Percentiles rank a stretch among this genome's conserved stretches.
phyloP scores from a whole-genome alignment of 1,139 yeast genomes.

The Zhuliangozyma parablackwelliae region DNA sequence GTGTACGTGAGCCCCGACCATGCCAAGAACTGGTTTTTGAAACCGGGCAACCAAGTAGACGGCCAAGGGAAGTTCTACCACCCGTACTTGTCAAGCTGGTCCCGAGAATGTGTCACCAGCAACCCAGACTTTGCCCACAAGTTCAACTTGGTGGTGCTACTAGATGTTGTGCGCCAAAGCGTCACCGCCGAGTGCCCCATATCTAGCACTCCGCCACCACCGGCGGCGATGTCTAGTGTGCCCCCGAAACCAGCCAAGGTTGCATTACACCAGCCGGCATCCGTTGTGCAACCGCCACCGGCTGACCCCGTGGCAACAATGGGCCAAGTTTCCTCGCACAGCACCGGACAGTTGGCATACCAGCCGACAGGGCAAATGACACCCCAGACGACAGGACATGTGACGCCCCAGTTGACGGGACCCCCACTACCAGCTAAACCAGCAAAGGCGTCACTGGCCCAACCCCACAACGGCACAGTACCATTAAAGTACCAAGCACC shows the following conservation, averaged over 20 bases:
- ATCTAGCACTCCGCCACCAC: constrained; percentile 5
- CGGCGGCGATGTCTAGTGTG: constrained; percentile 2
- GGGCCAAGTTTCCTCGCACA: background rate
- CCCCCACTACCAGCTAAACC: constrained; percentile 48
- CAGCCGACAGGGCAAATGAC: background rate
- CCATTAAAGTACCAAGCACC: constrained; percentile 34
- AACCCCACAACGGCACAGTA: constrained; percentile 3
- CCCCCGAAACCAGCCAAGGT: constrained; percentile 23
- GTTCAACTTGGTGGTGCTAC: constrained; percentile 36
- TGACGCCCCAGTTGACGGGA: constrained; percentile 12
- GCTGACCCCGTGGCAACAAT: too few species aligned
- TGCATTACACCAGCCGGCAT: constrained; percentile 6
- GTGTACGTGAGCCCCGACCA: constrained; percentile 54
- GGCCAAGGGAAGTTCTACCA: constrained; percentile 71
- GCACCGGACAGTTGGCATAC: background rate
- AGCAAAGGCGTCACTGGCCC: constrained; percentile 6
- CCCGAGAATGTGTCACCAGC: constrained; percentile 13
- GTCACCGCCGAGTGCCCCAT: constrained; percentile 39
- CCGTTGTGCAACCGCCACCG: background rate
- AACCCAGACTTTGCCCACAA: constrained; percentile 7
- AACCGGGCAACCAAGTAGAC: constrained; percentile 67
- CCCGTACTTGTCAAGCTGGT: constrained; percentile 66
- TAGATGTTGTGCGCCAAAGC: constrained; percentile 32
- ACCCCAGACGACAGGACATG: background rate
- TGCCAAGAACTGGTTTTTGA: constrained; percentile 32